phyloP scores from a whole-genome alignment of 805 yeast genomes.

The Starmera dryadoides region DNA sequence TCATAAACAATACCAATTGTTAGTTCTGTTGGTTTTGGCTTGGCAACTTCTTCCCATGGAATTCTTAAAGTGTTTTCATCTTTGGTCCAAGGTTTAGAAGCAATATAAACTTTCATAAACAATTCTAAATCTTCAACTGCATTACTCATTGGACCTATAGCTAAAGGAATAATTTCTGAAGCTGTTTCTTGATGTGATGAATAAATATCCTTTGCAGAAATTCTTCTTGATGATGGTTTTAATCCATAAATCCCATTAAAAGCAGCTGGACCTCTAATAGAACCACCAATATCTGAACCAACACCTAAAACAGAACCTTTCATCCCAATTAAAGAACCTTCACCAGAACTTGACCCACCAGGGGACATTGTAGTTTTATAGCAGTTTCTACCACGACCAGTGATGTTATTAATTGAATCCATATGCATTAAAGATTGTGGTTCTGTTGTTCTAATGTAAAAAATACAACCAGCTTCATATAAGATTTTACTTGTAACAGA shows the following conservation, averaged over 20 bases:
- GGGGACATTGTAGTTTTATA: constrained; percentile 49
- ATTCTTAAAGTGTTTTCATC: constrained; percentile 30
- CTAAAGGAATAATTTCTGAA: constrained; percentile 52
- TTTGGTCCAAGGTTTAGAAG: constrained; percentile 48
- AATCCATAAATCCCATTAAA: constrained; percentile 56
- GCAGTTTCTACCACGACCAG: constrained; percentile 54
- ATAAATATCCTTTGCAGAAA: constrained; percentile 24
- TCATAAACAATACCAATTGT: constrained; percentile 58
- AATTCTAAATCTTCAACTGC: constrained; percentile 59
- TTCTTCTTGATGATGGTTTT: constrained; percentile 53
- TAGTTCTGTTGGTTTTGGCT: constrained; percentile 32
- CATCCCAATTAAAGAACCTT: constrained; percentile 54
- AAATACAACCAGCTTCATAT: constrained; percentile 36
- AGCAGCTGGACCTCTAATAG: constrained; percentile 63
- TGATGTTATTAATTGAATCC: constrained; percentile 53
- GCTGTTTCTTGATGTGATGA: constrained; percentile 15
- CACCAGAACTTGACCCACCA: constrained; percentile 75
- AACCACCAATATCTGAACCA: constrained; percentile 71
- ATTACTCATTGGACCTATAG: constrained; percentile 63
- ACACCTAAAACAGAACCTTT: constrained; percentile 56
- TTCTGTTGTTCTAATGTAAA: constrained; percentile 58
- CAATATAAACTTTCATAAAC: constrained; percentile 50
- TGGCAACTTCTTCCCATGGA: constrained; percentile 31
- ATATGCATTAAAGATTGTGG: constrained; percentile 69
- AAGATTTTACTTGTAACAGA: constrained; percentile 38